Conservation (phyloP, 192 early-diverging fungal genomes). For the Coemansia sp. region DNA sequence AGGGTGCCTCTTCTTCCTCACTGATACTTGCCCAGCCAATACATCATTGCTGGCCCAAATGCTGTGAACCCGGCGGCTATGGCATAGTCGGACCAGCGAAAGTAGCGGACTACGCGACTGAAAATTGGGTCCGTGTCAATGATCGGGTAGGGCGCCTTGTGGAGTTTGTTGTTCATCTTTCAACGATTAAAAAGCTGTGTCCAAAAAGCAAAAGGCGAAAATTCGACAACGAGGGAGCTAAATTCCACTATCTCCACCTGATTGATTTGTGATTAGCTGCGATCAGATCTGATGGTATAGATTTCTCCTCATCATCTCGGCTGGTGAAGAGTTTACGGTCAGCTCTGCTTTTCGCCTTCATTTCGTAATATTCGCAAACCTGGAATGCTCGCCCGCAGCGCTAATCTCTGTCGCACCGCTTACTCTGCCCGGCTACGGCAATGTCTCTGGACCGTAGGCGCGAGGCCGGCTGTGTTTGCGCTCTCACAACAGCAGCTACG, state of each 20-base stretch:
- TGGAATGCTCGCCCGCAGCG: not conserved
- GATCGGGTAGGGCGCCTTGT: constrained; percentile 69
- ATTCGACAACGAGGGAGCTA: not conserved
- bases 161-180: constrained; percentile 9
- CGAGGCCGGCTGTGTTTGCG: not conserved
- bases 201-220: not conserved
- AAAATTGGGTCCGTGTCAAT: constrained; percentile 93
- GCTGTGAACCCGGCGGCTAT: constrained; percentile 61
- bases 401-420: not conserved
- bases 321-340: not conserved
- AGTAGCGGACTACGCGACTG: constrained; percentile 83
- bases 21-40: constrained; percentile 67
- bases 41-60: constrained; percentile 71
- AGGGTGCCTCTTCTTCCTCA: not conserved
- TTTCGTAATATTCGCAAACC: not conserved
- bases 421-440: not conserved
- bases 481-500: not conserved
- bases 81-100: constrained; percentile 77
- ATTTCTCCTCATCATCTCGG: not conserved
- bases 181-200: not conserved
- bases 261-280: not conserved
- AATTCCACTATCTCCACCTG: not conserved
- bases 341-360: not conserved
- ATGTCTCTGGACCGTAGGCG: not conserved
- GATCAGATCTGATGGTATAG: not conserved